Conservation (phyloP, 2,329 filamentous ascomycete genomes). For the Aspergillus chevalieri region DNA sequence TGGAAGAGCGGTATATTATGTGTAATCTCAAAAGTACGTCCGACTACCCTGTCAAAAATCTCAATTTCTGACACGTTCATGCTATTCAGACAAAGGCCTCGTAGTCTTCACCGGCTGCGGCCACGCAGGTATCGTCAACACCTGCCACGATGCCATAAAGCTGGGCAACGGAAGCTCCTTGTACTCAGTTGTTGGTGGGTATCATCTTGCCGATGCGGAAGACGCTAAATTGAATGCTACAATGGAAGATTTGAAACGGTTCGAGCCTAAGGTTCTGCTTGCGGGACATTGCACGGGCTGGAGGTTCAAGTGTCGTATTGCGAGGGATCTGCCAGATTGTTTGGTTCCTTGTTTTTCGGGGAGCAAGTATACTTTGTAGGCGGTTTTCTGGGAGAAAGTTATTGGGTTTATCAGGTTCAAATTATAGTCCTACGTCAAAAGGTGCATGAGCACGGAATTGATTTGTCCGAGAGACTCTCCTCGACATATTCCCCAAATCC, state of each 20-base stretch:
- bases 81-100: slow-evolving; percentile 2
- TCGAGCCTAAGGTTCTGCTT: slow-evolving; percentile 2
- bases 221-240: slow-evolving; percentile 3
- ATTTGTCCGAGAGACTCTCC: too few relatives aligned
- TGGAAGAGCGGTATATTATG: slow-evolving; percentile 6
- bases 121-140: slow-evolving; percentile 4
- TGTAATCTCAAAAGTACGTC: slow-evolving; percentile 7
- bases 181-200: slow-evolving; percentile 5
- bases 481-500: too few relatives aligned
- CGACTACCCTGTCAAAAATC: background rate
- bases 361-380: slow-evolving; percentile 4
- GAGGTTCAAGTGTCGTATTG: slow-evolving; percentile 7
- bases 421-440: too few relatives aligned
- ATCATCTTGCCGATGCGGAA: slow-evolving; percentile 5
- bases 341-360: slow-evolving; percentile 7
- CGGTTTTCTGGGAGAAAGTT: too few relatives aligned
- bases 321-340: slow-evolving; percentile 2
- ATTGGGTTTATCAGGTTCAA: too few relatives aligned
- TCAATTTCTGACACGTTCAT: background rate
- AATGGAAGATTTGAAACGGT: slow-evolving; percentile 3
- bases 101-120: slow-evolving; percentile 5
- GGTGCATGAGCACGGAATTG: too few relatives aligned
- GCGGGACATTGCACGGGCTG: slow-evolving; percentile 6
- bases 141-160: slow-evolving; percentile 2
- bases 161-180: slow-evolving; percentile 1